These are phyloP conservation scores for Acidiella bohemica DNA, from an alignment of 495 filamentous ascomycete genomes.

Conservation along the genomic window DNA sequence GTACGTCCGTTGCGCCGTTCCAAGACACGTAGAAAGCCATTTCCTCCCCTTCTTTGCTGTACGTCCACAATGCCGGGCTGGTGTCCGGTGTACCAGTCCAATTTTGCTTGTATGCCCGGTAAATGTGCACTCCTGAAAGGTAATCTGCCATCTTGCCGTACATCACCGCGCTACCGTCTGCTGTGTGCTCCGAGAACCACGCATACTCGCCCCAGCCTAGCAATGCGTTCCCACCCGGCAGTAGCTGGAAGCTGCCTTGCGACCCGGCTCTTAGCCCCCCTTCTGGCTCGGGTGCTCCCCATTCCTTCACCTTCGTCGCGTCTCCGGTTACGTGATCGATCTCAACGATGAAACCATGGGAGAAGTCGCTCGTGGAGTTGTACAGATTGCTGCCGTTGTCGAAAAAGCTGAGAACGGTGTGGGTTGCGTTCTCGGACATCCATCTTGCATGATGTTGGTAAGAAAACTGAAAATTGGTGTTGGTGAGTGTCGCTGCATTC, in stretches of 20 bases:
- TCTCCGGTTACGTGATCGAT: constrained; percentile 41
- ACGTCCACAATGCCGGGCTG: constrained; percentile 19
- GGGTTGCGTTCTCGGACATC: constrained; percentile 27
- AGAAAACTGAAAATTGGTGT: constrained; percentile 24
- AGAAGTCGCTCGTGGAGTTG: constrained; percentile 36
- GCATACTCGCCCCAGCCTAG: constrained; percentile 49
- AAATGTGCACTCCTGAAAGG: constrained; percentile 19
- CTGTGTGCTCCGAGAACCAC: constrained; percentile 44
- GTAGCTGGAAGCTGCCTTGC: constrained; percentile 47
- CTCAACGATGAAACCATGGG: constrained; percentile 44
- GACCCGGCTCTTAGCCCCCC: constrained; percentile 40
- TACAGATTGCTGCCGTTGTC: constrained; percentile 34
- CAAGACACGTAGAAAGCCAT: constrained; percentile 16
- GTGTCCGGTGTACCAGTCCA: constrained; percentile 20
- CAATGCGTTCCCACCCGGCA: constrained; percentile 42
- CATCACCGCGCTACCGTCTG: constrained; percentile 35
- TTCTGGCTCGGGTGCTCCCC: constrained; percentile 31
- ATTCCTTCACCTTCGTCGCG: constrained; percentile 35
- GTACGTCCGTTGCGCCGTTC: constrained; percentile 17
- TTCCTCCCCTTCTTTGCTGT: constrained; percentile 6
- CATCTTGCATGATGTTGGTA: constrained; percentile 26
- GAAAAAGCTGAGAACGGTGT: constrained; percentile 18
- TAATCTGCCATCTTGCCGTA: constrained; percentile 17
- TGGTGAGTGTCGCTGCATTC: constrained; percentile 28
- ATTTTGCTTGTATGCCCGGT: constrained; percentile 22